Evolutionary conservation across 2,329 filamentous ascomycete species (phyloP).

Genomic region (Neofusicoccum umdonicola): DNA sequence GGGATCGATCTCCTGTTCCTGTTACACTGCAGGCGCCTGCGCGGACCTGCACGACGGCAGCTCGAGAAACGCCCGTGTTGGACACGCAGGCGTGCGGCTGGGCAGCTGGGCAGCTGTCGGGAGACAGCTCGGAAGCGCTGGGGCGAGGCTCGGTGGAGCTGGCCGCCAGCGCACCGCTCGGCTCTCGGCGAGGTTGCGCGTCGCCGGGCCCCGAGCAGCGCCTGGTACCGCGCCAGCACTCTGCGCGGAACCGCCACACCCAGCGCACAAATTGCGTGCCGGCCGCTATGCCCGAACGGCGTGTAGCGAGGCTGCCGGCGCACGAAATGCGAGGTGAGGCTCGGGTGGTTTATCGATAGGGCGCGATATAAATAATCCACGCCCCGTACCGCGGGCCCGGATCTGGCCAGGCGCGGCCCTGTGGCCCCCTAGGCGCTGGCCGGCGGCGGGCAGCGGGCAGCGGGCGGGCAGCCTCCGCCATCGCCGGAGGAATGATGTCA

Average conservation of each 20-base stretch:
- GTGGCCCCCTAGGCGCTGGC: neutral
- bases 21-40: neutral
- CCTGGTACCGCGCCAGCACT: neutral
- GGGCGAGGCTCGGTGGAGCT: neutral
- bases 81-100: slow-evolving; percentile 1
- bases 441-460: neutral
- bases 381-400: slow-evolving; percentile 1
- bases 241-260: neutral
- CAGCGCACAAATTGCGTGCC: neutral
- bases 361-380: slow-evolving; percentile 2
- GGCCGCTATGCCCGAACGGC: neutral
- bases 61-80: neutral
- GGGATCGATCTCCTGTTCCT: neutral
- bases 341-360: slow-evolving; percentile 3
- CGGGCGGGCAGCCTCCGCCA: neutral
- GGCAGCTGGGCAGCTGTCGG: neutral
- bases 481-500: slow-evolving; percentile 1
- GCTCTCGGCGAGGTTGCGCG: neutral
- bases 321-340: neutral
- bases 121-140: neutral
- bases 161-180: neutral
- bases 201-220: too few relatives aligned
- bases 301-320: neutral
- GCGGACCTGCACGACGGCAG: neutral
- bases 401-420: slow-evolving; percentile 1